Evolutionary conservation across 345 rosid species (phyloP), one percentile per base, ranked within the genome.

Genomic region (Brassica incana): DNA sequence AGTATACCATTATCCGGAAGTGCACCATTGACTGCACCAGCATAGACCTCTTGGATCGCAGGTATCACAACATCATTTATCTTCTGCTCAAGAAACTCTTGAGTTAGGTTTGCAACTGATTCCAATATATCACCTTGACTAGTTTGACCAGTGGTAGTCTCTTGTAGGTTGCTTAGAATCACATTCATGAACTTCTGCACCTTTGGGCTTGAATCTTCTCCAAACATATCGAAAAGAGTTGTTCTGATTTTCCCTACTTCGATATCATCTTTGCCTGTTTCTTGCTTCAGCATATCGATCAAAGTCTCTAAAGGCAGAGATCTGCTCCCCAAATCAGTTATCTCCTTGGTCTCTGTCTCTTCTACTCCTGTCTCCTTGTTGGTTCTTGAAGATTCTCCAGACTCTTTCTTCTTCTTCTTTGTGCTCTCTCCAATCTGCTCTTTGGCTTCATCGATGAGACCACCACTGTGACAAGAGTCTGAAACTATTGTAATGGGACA

Each of bases 361-460:
- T 23, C 59, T 43, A 14, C 89, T 15, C 85, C 90, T 27, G 72
- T 25, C 52, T 43, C 72, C n/a, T 27, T 75, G 58, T 89, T 85
- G 58, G 76, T 81, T 5, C 36, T 74, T 40, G 74, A 80, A 23
- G 87, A 80, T 36, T 82, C 91, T 25, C 81, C 79, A 6, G 64
- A 16, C 14, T 70, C 76, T 77, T 67, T 69, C 0, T 8, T 77
- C 72, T 70, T 88, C 77, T 77, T 88, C 75, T 77, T 90, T 1
- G 91, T 88, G 87, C 98, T 94, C 77, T 94, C 93, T 23, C 99
- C 97, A 3, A 95, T 95, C 79, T 95, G 97, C 85, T 95, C 99
- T 79, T 92, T 90, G 68, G 97, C 88, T 77, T 88, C 90, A 66
- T 91, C 97, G 35, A 94, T 92, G 45, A 94, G 93, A 45, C 97